phyloP scores from a whole-genome alignment of 2,329 filamentous ascomycete genomes.

The Purpureocillium lavendulum region DNA sequence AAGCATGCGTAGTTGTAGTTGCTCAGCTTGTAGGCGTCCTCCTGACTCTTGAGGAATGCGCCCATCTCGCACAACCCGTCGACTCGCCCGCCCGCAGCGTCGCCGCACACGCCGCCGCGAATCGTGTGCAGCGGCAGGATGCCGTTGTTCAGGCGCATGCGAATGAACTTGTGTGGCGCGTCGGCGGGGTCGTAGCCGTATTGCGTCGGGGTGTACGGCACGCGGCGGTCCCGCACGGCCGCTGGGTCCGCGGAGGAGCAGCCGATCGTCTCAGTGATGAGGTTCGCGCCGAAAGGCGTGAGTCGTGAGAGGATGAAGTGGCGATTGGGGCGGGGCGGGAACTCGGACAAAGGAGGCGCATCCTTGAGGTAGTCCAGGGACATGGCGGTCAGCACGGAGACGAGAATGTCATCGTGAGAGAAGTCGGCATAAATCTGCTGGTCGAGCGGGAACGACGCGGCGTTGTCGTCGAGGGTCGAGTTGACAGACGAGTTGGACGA shows the following conservation, averaged over 20 bases:
- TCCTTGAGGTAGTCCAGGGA: conserved; percentile 46
- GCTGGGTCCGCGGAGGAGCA: conserved; percentile 31
- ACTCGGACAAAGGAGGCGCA: conserved; percentile 30
- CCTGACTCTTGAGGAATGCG: conserved; percentile 31
- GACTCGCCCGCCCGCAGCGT: conserved; percentile 18
- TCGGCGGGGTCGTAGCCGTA: conserved; percentile 35
- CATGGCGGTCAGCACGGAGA: conserved; percentile 30
- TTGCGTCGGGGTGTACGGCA: conserved; percentile 30
- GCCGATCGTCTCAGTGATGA: conserved; percentile 47
- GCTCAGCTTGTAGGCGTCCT: conserved; percentile 24
- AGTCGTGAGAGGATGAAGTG: conserved; percentile 40
- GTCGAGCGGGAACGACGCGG: conserved; percentile 59
- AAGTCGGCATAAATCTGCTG: conserved; percentile 68
- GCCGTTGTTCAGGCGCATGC: conserved; percentile 40
- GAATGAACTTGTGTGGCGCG: conserved; percentile 36
- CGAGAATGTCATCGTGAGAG: conserved; percentile 76
- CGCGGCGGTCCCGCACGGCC: conserved; percentile 26
- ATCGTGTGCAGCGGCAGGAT: conserved; percentile 38
- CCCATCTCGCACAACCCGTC: conserved; percentile 36
- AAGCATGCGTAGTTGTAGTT: conserved; percentile 41
- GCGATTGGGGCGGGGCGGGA: conserved; percentile 31
- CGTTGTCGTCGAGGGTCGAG: conserved; percentile 55
- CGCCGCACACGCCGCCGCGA: conserved; percentile 32
- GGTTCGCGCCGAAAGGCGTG: conserved; percentile 45
- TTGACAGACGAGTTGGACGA: conserved; percentile 50